Conservation (phyloP, 2,329 filamentous ascomycete species). For the Claviceps sp. region DNA sequence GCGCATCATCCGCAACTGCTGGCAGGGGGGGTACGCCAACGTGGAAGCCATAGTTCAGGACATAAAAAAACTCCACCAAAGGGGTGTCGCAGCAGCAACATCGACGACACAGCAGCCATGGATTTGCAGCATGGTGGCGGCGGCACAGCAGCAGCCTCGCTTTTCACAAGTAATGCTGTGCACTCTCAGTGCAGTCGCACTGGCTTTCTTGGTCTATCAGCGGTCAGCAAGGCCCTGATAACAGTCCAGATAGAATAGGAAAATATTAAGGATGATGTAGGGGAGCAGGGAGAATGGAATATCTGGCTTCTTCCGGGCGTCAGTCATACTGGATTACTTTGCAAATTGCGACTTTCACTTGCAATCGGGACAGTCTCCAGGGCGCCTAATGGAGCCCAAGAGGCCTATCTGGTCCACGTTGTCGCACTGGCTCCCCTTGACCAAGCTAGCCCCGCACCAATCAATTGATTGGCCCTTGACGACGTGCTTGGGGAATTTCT, state of each 20-base stretch:
- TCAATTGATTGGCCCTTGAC: neutral
- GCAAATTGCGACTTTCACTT: too few relatives aligned
- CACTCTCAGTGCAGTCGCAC: neutral
- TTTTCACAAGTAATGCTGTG: neutral
- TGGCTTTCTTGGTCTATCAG: neutral
- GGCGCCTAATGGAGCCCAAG: neutral
- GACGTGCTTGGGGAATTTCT: neutral
- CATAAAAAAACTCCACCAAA: neutral
- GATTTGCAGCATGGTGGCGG: too few relatives aligned
- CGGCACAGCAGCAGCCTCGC: neutral
- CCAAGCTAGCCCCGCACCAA: neutral
- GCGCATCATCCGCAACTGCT: slow-evolving; percentile 3
- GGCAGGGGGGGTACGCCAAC: slow-evolving; percentile 1
- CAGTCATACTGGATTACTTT: too few relatives aligned
- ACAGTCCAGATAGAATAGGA: neutral
- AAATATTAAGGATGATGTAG: neutral
- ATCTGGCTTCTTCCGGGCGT: too few relatives aligned
- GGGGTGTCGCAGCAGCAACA: too few relatives aligned
- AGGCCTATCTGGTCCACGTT: neutral
- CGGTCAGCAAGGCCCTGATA: neutral
- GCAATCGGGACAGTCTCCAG: neutral
- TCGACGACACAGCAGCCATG: too few relatives aligned
- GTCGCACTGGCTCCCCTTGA: neutral
- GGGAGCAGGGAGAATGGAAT: too few relatives aligned
- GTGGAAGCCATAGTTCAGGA: neutral